A percentile compares a stretch with the other conserved stretches of the same genome.
Evolutionary conservation across 2,329 filamentous ascomycete species (phyloP).

Genomic region (Zasmidium cellare): DNA sequence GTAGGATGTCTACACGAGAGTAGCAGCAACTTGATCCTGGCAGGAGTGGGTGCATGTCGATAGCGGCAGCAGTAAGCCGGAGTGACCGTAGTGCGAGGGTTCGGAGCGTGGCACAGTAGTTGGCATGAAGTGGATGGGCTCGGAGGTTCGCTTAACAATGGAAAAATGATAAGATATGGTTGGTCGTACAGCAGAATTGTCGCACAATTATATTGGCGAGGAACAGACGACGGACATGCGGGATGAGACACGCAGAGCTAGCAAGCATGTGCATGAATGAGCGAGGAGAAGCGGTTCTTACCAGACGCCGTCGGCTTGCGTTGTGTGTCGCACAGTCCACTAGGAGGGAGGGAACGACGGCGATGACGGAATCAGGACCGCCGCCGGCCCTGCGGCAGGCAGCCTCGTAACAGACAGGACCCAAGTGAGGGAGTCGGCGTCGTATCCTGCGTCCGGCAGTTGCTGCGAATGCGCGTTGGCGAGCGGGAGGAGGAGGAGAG

Average conservation of each 20-base stretch:
- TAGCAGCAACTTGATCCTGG: conserved; percentile 8
- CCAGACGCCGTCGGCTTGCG: conserved; percentile 14
- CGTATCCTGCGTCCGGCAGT: conserved; percentile 16
- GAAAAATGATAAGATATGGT: conserved; percentile 26
- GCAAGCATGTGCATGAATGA: conserved; percentile 22
- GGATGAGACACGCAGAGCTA: conserved; percentile 15
- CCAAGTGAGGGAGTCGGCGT: conserved; percentile 2
- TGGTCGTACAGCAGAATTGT: conserved; percentile 33
- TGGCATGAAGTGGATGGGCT: conserved; percentile 4
- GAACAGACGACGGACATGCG: conserved; percentile 10
- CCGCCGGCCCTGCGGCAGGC: too few species aligned
- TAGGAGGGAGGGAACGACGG: not conserved
- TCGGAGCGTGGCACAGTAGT: conserved; percentile 16
- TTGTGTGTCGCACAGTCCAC: conserved; percentile 11
- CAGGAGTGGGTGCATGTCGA: conserved; percentile 13
- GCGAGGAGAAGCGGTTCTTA: conserved; percentile 13
- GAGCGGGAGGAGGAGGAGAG: conserved; percentile 16
- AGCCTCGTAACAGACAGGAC: conserved; percentile 1
- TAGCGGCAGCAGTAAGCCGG: conserved; percentile 16
- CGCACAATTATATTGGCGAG: conserved; percentile 31
- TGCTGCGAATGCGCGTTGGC: conserved; percentile 18
- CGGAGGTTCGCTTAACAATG: conserved; percentile 22
- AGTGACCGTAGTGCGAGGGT: conserved; percentile 14
- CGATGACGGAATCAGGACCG: conserved; percentile 10
- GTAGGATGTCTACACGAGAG: conserved; percentile 6